A percentile compares a stretch with the other conserved stretches of the same genome.
These are phyloP conservation scores for Beta macrorhiza DNA, from an alignment of 179 eudicot genomes.

Conservation along the genomic window DNA sequence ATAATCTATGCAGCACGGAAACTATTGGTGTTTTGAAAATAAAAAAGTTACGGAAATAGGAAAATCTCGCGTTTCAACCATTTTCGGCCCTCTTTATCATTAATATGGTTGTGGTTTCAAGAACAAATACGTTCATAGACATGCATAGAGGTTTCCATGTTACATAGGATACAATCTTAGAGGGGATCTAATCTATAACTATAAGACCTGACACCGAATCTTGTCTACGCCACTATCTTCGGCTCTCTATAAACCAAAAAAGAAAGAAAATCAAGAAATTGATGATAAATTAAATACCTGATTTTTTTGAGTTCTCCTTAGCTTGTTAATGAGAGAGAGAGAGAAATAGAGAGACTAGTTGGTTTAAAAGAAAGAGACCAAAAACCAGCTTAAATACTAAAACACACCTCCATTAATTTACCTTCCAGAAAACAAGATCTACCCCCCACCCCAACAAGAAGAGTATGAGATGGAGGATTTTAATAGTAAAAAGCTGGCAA, in stretches of 20 bases:
- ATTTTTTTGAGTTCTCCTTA: not conserved
- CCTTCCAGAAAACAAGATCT: slow-evolving; percentile 29
- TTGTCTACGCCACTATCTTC: no score
- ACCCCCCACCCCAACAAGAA: not conserved
- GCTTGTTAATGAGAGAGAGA: not conserved
- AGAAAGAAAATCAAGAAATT: not conserved
- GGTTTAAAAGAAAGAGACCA: slow-evolving; percentile 7
- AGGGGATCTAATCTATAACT: no score
- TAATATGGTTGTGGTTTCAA: no score
- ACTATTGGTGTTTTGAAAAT: no score
- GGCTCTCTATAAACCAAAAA: not conserved
- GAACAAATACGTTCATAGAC: no score
- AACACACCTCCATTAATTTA: not conserved
- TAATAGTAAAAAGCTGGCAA: slow-evolving; percentile 7
- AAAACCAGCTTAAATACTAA: slow-evolving; percentile 30
- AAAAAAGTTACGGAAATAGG: no score
- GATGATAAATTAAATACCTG: slow-evolving; percentile 7
- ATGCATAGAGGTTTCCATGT: no score
- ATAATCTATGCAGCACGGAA: no score
- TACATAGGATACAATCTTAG: no score
- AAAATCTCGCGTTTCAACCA: no score
- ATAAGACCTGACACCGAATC: no score
- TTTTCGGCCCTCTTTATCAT: no score
- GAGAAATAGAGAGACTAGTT: not conserved
- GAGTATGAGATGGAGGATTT: not conserved